Evolutionary conservation across 768 basidiomycete species (phyloP).

Genomic region (Hericium coralloides): DNA sequence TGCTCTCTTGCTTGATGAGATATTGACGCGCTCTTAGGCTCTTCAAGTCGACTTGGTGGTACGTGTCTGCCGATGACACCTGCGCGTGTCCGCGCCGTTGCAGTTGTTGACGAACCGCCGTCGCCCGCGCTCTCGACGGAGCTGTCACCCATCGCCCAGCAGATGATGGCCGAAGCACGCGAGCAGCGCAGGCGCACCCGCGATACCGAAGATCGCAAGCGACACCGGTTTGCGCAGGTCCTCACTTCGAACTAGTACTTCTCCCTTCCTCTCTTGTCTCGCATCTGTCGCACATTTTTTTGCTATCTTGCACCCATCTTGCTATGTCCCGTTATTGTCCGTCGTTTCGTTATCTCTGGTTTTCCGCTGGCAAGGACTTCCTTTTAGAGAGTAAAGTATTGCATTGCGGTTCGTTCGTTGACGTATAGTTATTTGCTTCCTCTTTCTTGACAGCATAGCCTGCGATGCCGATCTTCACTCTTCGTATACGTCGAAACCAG

Average conservation of each 20-base stretch:
- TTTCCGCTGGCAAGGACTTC: background rate
- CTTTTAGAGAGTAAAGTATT: background rate
- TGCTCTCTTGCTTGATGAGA: background rate
- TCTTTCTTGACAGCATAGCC: too few species aligned
- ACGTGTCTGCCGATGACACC: constrained; percentile 33
- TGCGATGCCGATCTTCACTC: too few species aligned
- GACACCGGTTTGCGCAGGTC: background rate
- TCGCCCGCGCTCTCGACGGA: constrained; percentile 70
- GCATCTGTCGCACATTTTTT: background rate
- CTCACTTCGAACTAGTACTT: background rate
- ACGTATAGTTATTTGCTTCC: background rate
- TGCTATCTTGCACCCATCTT: background rate
- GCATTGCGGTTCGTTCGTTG: background rate
- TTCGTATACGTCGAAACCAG: too few species aligned
- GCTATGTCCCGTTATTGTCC: background rate
- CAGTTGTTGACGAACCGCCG: constrained; percentile 31
- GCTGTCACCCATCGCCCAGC: constrained; percentile 56
- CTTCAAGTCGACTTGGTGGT: background rate
- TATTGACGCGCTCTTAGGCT: background rate
- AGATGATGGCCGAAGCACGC: constrained; percentile 61
- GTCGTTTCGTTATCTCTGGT: background rate
- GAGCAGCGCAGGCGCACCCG: constrained; percentile 24
- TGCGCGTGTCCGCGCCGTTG: constrained; percentile 28
- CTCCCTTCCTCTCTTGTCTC: background rate
- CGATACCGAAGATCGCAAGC: constrained; percentile 4